Percentiles rank a stretch among this genome's conserved stretches.
Evolutionary conservation across 1,139 yeast species (phyloP).

Genomic region (Candida buenavistaensis): DNA sequence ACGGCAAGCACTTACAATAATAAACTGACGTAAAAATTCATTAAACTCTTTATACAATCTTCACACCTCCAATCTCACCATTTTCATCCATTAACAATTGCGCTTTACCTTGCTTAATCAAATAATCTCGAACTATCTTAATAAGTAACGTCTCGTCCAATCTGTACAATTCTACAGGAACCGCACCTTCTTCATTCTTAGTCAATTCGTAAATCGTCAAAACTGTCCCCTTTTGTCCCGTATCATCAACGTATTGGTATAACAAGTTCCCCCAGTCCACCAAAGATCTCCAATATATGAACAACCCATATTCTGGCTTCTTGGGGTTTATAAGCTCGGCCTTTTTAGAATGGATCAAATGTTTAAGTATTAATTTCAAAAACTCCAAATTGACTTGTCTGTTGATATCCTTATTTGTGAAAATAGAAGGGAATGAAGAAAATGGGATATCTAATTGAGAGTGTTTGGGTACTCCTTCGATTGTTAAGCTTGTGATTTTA

Average conservation of each 20-base stretch:
- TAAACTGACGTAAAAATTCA: neutral
- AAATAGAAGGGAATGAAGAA: constrained; percentile 35
- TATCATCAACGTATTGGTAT: constrained; percentile 51
- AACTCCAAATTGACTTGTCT: constrained; percentile 58
- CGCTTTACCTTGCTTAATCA: constrained; percentile 69
- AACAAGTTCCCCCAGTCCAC: constrained; percentile 74
- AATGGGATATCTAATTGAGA: constrained; percentile 25
- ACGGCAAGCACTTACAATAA: constrained; percentile 7
- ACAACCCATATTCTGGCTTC: constrained; percentile 45
- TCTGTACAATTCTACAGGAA: constrained; percentile 57
- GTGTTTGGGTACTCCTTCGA: constrained; percentile 27
- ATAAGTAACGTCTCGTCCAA: constrained; percentile 61
- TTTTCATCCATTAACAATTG: constrained; percentile 61
- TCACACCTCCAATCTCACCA: constrained; percentile 64
- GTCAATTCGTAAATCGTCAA: constrained; percentile 80
- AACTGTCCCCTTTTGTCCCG: constrained; percentile 79
- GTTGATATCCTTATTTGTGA: constrained; percentile 50
- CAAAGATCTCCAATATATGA: constrained; percentile 68
- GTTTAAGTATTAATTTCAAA: constrained; percentile 53
- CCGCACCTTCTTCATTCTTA: constrained; percentile 53
- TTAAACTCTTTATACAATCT: constrained; percentile 40
- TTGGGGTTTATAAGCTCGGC: constrained; percentile 54
- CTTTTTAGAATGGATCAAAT: constrained; percentile 51
- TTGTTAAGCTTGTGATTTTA: constrained; percentile 42
- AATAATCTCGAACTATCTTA: constrained; percentile 50